Base-by-base conservation (phyloP, 2,329 filamentous ascomycete species). In the Alternaria sp. region DNA sequence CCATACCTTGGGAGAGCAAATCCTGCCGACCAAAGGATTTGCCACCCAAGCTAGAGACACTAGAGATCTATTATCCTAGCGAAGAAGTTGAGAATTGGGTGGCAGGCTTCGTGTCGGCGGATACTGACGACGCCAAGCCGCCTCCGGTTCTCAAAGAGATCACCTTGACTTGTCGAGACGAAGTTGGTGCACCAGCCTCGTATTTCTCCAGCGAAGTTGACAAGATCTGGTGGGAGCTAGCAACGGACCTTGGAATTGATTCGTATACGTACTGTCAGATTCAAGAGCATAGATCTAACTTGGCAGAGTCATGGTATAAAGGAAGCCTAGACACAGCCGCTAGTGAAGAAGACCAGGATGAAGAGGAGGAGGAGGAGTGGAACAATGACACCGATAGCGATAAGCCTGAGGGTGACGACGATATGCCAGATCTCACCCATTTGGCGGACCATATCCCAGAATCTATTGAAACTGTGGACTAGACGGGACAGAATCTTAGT, bases 21-120 rank as follows among this genome's bases (percentile, higher is more conserved):
- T 25, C 18, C 5, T 56, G 54, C 28, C 20, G 48, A 16, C 60
- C 56, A n/a, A 51, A 54, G 16, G 43, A 64, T n/a, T 20, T 72
- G 9, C 69, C 68, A 16, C 30, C 56, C 3, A 66, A 55, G 8
- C 63, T 72, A 5, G 63, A 65, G 43, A 44, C 45, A 14, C 58
- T 72, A 5, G 65, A 67, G 11, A 41, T 70, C 6, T 12, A 69
- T 3, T 67, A 59, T n/a, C 68, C 67, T 1, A 44, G 64, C n/a
- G 27, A 54, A 46, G 38, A 50, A 0, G 45, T 68, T 3, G 54
- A 65, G 16, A 30, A 50, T 5, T 70, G 66, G 67, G 57, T 38
- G 3, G 30, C 45, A 16, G 54, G 50, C 2, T 65, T 68, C 12
- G 14, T 54, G 5, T 12, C 40, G 4, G 14, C 6, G 3, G 27